Conservation (phyloP, 2,329 filamentous ascomycete genomes). For the Grosmannia huntii region DNA sequence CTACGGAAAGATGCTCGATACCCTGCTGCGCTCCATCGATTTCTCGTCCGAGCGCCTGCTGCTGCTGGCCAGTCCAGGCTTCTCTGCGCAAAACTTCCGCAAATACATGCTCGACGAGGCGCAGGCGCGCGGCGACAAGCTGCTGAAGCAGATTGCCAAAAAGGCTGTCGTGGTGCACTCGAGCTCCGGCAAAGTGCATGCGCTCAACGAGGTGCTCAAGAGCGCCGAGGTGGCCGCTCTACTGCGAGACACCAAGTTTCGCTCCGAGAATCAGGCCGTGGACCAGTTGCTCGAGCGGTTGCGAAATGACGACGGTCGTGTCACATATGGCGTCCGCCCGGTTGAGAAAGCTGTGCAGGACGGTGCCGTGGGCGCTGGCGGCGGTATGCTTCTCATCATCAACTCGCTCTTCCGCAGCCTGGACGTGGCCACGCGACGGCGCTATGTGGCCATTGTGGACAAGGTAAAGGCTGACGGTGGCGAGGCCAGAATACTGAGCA, state of each 20-base stretch:
- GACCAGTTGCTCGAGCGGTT: conserved; percentile 70
- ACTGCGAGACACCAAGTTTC: conserved; percentile 79
- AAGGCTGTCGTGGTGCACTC: conserved; percentile 67
- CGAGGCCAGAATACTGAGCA: conserved; percentile 79
- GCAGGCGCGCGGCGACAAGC: conserved; percentile 49
- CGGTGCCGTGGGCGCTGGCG: conserved; percentile 77
- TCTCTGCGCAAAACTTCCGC: conserved; percentile 69
- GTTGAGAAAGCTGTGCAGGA: conserved; percentile 74
- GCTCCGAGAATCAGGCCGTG: conserved; percentile 70
- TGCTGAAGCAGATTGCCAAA: conserved; percentile 47
- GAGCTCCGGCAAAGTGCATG: conserved; percentile 75
- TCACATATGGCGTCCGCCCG: conserved; percentile 79
- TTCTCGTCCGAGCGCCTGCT: conserved; percentile 58
- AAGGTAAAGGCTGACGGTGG: conserved; percentile 78
- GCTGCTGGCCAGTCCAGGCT: conserved; percentile 79
- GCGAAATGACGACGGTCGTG: conserved; percentile 72
- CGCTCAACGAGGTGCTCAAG: conserved; percentile 74
- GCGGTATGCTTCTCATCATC: conserved; percentile 73
- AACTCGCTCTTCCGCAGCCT: conserved; percentile 79
- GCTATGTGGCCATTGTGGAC: conserved; percentile 78
- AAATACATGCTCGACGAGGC: conserved; percentile 55
- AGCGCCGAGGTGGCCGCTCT: conserved; percentile 64
- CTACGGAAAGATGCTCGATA: conserved; percentile 63
- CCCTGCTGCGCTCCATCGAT: conserved; percentile 66
- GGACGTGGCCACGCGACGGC: conserved; percentile 60